Evolutionary conservation across 176 grass and related monocot species (phyloP).

Genomic region (Poa annua): DNA sequence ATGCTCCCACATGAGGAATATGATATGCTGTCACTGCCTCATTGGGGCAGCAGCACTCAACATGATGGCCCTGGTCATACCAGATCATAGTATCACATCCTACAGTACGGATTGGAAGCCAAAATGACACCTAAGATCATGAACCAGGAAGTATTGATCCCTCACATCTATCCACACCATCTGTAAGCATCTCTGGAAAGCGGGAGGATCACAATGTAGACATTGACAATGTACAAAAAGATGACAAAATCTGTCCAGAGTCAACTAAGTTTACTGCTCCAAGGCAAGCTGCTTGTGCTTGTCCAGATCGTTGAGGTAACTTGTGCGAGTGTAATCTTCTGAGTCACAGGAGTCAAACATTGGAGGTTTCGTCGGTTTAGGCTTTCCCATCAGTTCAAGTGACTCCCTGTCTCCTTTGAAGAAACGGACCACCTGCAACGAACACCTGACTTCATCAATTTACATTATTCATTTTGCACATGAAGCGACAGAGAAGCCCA

Average conservation of each 20-base stretch:
- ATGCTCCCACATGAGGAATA: background rate
- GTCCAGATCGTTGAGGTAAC: constrained; percentile 89
- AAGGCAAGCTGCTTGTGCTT: constrained; percentile 93
- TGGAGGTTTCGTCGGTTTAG: constrained; percentile 52
- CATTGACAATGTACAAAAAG: constrained; percentile 55
- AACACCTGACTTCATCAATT: constrained; percentile 30
- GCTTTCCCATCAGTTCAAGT: constrained; percentile 57
- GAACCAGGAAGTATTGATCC: constrained; percentile 38
- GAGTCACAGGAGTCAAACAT: constrained; percentile 74
- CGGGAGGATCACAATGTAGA: constrained; percentile 45
- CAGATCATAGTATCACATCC: constrained; percentile 14
- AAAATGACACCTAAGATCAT: constrained; percentile 50
- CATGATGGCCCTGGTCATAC: constrained; percentile 5
- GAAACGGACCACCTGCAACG: constrained; percentile 69
- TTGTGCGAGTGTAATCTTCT: constrained; percentile 88
- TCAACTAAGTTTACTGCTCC: constrained; percentile 61
- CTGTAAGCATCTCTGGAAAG: constrained; percentile 42
- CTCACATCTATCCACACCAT: constrained; percentile 54
- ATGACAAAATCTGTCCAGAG: constrained; percentile 19
- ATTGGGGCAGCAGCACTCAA: background rate
- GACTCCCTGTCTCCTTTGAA: constrained; percentile 64
- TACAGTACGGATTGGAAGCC: constrained; percentile 1
- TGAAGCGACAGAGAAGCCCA: background rate
- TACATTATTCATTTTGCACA: background rate
- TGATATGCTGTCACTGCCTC: background rate